Conservation (phyloP, 371 early-diverging fungal genomes). For the Mucor plumbeus region DNA sequence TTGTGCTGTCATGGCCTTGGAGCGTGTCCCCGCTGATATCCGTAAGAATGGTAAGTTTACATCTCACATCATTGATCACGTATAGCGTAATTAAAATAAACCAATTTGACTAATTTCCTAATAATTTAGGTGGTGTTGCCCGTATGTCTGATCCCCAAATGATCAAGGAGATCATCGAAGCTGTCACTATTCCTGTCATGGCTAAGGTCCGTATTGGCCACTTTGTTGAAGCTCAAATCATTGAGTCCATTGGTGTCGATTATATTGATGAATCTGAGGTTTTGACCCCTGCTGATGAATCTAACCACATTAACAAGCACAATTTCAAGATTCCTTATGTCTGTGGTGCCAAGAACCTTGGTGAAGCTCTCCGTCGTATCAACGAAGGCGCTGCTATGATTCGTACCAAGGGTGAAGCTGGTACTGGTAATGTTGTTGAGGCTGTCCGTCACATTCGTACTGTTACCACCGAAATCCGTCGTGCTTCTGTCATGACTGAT, state of each 20-base stretch:
- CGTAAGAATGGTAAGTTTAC: conserved; percentile 83
- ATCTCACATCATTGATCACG: neutral
- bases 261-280: conserved; percentile 98
- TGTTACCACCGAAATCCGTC: conserved; percentile 84
- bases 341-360: conserved; percentile 95
- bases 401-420: conserved; percentile 98
- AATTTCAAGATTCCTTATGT: conserved; percentile 93
- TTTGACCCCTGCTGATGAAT: conserved; percentile 93
- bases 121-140: conserved; percentile 85
- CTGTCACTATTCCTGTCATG: conserved; percentile 98
- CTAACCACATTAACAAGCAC: conserved; percentile 93
- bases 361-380: conserved; percentile 96
- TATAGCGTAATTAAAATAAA: neutral
- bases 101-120: neutral
- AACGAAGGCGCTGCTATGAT: conserved; percentile 97
- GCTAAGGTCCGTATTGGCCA: conserved; percentile 99
- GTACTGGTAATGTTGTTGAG: conserved; percentile 95
- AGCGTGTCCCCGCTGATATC: conserved; percentile 98
- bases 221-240: conserved; percentile 97
- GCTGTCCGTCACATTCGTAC: conserved; percentile 95
- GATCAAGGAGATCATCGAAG: conserved; percentile 94
- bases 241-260: conserved; percentile 90
- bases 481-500: conserved; percentile 71
- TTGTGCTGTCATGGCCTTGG: conserved; percentile 97
- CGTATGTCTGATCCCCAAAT: conserved; percentile 98